These are phyloP conservation scores for Pinus taeda DNA, from an alignment of 75 land plant species.

Conservation along the genomic window DNA sequence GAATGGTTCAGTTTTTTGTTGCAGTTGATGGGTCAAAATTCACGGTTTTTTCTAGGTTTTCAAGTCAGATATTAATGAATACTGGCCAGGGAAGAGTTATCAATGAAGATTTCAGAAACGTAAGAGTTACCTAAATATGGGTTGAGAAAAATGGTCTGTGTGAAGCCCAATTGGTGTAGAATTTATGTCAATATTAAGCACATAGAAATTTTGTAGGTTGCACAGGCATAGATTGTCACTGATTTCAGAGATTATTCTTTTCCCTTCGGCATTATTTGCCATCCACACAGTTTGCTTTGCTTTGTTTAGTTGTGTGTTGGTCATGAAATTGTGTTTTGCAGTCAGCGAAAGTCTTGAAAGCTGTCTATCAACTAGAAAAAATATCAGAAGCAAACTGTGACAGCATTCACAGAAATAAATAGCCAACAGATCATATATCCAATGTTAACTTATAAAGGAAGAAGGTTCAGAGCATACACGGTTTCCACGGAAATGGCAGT, in stretches of 20 bases:
- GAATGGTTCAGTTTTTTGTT: neutral
- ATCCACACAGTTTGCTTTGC: too few relatives aligned
- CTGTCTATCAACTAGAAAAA: too few relatives aligned
- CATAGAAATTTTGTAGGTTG: neutral
- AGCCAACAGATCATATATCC: too few relatives aligned
- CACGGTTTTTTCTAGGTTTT: too few relatives aligned
- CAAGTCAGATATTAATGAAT: neutral
- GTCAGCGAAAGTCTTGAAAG: too few relatives aligned
- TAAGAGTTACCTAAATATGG: neutral
- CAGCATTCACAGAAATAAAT: too few relatives aligned
- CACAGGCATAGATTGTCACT: neutral
- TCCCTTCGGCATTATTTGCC: neutral
- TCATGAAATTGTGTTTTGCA: too few relatives aligned
- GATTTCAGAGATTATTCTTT: neutral
- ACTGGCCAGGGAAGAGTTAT: neutral
- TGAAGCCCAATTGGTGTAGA: neutral
- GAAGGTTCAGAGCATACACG: too few relatives aligned
- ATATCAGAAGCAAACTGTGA: too few relatives aligned
- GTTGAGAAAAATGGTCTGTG: neutral
- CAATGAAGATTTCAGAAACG: neutral
- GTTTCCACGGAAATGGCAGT: too few relatives aligned
- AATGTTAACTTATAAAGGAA: too few relatives aligned
- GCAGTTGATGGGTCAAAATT: neutral
- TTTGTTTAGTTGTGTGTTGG: too few relatives aligned
- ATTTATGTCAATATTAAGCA: neutral